phyloP scores from a whole-genome alignment of 805 yeast species.

The Pichia rugopelliculosa region DNA sequence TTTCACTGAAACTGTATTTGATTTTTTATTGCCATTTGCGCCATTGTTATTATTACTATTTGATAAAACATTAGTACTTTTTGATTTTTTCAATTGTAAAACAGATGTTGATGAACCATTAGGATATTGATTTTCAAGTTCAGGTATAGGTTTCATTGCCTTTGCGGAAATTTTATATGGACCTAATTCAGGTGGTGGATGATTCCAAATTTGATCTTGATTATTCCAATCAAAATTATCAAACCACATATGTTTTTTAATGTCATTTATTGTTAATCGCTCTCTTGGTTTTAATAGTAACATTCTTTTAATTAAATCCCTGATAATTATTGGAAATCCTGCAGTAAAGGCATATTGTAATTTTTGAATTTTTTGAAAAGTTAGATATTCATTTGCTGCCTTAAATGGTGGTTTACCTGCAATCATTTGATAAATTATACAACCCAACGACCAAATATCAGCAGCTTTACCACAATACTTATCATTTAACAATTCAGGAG shows the following conservation, averaged over 20 bases:
- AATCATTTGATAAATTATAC: constrained; percentile 54
- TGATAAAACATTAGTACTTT: constrained; percentile 3
- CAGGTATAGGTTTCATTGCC: constrained; percentile 72
- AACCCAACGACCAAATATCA: constrained; percentile 58
- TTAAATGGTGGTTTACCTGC: constrained; percentile 74
- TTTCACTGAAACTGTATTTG: not conserved
- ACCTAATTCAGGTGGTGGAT: constrained; percentile 53
- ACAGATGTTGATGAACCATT: constrained; percentile 9
- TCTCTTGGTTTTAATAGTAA: constrained; percentile 57
- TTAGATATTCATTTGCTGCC: constrained; percentile 73
- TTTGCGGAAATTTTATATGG: constrained; percentile 72
- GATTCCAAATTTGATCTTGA: constrained; percentile 49
- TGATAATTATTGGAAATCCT: constrained; percentile 65
- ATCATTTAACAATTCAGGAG: constrained; percentile 71
- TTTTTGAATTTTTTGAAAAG: constrained; percentile 76
- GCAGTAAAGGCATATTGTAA: constrained; percentile 79
- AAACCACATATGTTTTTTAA: constrained; percentile 61
- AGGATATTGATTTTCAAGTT: constrained; percentile 27
- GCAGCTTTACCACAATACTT: constrained; percentile 59
- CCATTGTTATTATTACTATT: not conserved
- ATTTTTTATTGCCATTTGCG: not conserved
- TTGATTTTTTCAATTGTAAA: constrained; percentile 6
- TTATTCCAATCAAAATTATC: constrained; percentile 47
- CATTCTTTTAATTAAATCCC: constrained; percentile 68
- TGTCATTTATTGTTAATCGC: constrained; percentile 48